Evolutionary conservation across 2,329 filamentous ascomycete genomes (phyloP), one percentile per base, ranked within the genome.

Genomic region (Colletotrichum destructivum): DNA sequence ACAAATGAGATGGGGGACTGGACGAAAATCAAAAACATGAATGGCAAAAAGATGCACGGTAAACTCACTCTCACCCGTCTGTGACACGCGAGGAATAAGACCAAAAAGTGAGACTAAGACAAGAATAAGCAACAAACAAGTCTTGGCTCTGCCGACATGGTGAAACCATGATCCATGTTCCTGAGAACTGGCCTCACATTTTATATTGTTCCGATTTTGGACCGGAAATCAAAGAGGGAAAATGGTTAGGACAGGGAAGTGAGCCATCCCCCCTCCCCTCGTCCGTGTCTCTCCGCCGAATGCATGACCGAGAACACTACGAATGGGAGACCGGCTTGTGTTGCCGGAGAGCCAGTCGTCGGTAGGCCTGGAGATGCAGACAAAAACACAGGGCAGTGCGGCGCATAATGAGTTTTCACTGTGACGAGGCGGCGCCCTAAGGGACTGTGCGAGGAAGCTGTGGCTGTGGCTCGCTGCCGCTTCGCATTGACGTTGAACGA

Each of bases 121-220:
- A 35, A 38, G 51, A 71, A 67, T 67, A 67, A 71, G 68, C 26
- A 67, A 71, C 11, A 11, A 15, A 21, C 7, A 1, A 40, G 1
- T 23, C 65, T 63, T 55, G 55, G 67, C 62, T 26, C 16, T 21
- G 44, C 38, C 23, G 15, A 12, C 60, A 11, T 40, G 40, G 23
- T 42, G 52, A 44, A 35, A 35, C 47, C 18, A n/a, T 35, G 62
- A 35, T 40, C 51, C 46, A 26, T 38, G 61, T 54, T 63, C 21
- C 49, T 62, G 26, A 44, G 12, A 47, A 42, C 21, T 55, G 49
- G 49, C 40, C 57, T 62, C 38, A 62, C 49, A 16, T 9, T 40
- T 51, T 23, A 31, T 9, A 26, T 31, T 67, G 26, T 1, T 1
- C 18, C n/a, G 57, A 18, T 49, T 23, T 13, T 35, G 31, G 8